Conservation (phyloP, 176 grass and related monocot genomes). For the Hordeum vulgare region MorexV3_pseudomolecules_assembly NC_058519.1:19945785-19946284, state of each 20-base stretch:
- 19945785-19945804: conserved; percentile 53
- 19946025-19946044: conserved; percentile 56
- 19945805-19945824: conserved; percentile 39
- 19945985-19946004: conserved; percentile 85
- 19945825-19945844: conserved; percentile 42
- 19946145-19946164: conserved; percentile 10
- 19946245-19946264: background rate
- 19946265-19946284: background rate
- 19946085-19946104: conserved; percentile 85
- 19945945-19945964: conserved; percentile 81
- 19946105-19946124: conserved; percentile 72
- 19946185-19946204: background rate
- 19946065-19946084: conserved; percentile 76
- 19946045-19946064: conserved; percentile 68
- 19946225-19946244: background rate
- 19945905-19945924: conserved; percentile 80
- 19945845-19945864: conserved; percentile 69
- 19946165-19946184: conserved; percentile 6
- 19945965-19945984: conserved; percentile 83
- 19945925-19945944: conserved; percentile 82
- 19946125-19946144: conserved; percentile 24
- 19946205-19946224: background rate
- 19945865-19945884: conserved; percentile 56
- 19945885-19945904: conserved; percentile 44
- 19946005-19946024: conserved; percentile 74